phyloP scores from a whole-genome alignment of 2,329 filamentous ascomycete genomes.

The Ambrosiella xylebori region DNA sequence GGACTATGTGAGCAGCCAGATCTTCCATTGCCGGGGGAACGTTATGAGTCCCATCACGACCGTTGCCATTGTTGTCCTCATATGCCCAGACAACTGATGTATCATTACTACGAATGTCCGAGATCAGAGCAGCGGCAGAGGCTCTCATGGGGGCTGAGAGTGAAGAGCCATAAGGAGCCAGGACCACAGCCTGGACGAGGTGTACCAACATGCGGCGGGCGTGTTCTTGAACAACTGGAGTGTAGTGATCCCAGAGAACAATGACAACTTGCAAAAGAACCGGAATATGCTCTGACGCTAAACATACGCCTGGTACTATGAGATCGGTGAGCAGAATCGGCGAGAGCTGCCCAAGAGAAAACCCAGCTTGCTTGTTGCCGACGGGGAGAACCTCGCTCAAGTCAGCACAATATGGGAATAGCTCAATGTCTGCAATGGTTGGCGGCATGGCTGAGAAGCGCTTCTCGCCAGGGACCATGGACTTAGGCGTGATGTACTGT shows the following conservation, averaged over 20 bases:
- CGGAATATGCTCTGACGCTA: slow-evolving; percentile 64
- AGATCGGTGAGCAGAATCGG: slow-evolving; percentile 88
- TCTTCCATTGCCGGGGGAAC: slow-evolving; percentile 79
- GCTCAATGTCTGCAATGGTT: slow-evolving; percentile 53
- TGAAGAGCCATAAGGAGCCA: slow-evolving; percentile 47
- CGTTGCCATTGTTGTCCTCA: slow-evolving; percentile 74
- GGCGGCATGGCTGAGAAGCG: slow-evolving; percentile 38
- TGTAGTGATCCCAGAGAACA: slow-evolving; percentile 96
- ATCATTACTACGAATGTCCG: slow-evolving; percentile 71
- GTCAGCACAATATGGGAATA: slow-evolving; percentile 80
- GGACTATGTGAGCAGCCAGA: slow-evolving; percentile 64
- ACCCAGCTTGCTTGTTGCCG: slow-evolving; percentile 79
- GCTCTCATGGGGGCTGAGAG: slow-evolving; percentile 29
- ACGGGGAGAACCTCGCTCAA: slow-evolving; percentile 61
- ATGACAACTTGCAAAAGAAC: slow-evolving; percentile 79
- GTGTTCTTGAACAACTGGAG: slow-evolving; percentile 84
- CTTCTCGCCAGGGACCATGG: slow-evolving; percentile 91
- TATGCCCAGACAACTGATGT: slow-evolving; percentile 81
- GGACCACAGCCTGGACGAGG: slow-evolving; percentile 87
- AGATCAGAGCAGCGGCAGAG: slow-evolving; percentile 73
- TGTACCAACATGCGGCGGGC: slow-evolving; percentile 96
- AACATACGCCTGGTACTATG: slow-evolving; percentile 78
- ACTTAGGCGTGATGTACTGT: slow-evolving; percentile 78
- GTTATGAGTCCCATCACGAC: slow-evolving; percentile 46
- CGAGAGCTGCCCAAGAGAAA: slow-evolving; percentile 83